These are phyloP conservation scores for Lachancea sp. DNA, from an alignment of 805 yeast genomes.

Conservation along the genomic window DNA sequence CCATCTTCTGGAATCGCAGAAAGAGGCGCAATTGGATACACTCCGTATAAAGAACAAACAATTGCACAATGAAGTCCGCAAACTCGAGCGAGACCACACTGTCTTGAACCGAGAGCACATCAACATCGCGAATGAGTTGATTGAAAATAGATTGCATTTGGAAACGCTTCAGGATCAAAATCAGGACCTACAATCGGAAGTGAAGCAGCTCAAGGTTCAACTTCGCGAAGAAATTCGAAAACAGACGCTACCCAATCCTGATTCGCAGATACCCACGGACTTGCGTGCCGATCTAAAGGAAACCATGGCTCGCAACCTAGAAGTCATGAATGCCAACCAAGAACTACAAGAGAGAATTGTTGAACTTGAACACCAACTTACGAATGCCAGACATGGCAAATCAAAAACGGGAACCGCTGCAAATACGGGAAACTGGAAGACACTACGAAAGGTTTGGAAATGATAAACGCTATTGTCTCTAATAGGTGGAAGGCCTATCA, in stretches of 20 bases:
- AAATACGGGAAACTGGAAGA: constrained; percentile 4
- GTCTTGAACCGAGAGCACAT: constrained; percentile 76
- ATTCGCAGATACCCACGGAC: constrained; percentile 34
- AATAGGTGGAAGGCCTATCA: not conserved
- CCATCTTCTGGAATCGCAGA: constrained; percentile 57
- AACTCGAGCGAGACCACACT: constrained; percentile 63
- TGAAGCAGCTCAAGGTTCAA: constrained; percentile 41
- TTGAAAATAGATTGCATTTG: constrained; percentile 64
- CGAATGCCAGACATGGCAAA: not conserved
- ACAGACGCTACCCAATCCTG: constrained; percentile 29
- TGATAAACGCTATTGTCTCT: not conserved
- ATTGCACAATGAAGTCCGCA: constrained; percentile 64
- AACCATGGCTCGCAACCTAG: constrained; percentile 54
- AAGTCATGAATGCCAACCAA: constrained; percentile 60
- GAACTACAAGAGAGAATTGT: constrained; percentile 48
- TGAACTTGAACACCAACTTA: constrained; percentile 35
- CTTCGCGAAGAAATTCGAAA: constrained; percentile 32
- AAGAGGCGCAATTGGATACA: constrained; percentile 57
- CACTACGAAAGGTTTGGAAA: constrained; percentile 8
- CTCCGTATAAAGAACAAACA: constrained; percentile 62
- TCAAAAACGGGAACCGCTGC: not conserved
- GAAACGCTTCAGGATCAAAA: constrained; percentile 77
- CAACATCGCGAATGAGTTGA: constrained; percentile 80
- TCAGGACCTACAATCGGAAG: constrained; percentile 45
- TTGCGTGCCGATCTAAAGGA: constrained; percentile 48